Evolutionary conservation across 306 rosid genomes (phyloP), one percentile per base, ranked within the genome.

Genomic region (Boehmeria nivea): DNA sequence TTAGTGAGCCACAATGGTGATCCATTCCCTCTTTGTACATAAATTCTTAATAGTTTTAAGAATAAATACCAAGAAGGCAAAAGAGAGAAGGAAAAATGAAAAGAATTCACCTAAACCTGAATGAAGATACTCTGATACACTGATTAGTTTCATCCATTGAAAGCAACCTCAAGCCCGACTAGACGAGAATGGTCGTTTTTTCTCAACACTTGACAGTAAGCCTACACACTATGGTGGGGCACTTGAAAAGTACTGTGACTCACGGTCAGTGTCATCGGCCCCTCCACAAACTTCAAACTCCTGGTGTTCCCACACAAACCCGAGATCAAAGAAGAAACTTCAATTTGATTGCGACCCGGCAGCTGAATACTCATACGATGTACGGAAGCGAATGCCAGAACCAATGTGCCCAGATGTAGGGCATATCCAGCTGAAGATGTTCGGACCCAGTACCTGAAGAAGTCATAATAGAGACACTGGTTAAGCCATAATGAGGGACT

Each of bases 401-500:
- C 85, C 98, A 25, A 83, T 78, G 73, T 87, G 89, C 61, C 72
- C 66, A 1, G 87, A 43, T 17, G 81, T 72, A 43, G 95, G 98
- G 75, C 86, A 78, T 55, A 78, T 58, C 98, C 98, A 91, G 47
- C 72, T 44, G 47, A 76, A 79, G 39, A 82, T 70, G 74, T 79
- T 84, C 65, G 94, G 83, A 60, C 98, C 98, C 67, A 91, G 69
- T 72, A 87, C 82, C 97, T 90, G 80, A 59, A 51, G 28, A 57
- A 69, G 52, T 59, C 62, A 64, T 69, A 60, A 60, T 68, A 63
- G 54, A 67, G 15, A 66, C 39, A 39, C 59, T 66, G 28, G 18
- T 53, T 33, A 47, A 17, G 55, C 50, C 18, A 54, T 56, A 16
- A 51, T 57, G 12, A 36, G 16, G 22, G 31, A 48, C 12, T 6